Conservation (phyloP, 208 protist species). For the Acanthamoeba culbertsoni region DNA sequence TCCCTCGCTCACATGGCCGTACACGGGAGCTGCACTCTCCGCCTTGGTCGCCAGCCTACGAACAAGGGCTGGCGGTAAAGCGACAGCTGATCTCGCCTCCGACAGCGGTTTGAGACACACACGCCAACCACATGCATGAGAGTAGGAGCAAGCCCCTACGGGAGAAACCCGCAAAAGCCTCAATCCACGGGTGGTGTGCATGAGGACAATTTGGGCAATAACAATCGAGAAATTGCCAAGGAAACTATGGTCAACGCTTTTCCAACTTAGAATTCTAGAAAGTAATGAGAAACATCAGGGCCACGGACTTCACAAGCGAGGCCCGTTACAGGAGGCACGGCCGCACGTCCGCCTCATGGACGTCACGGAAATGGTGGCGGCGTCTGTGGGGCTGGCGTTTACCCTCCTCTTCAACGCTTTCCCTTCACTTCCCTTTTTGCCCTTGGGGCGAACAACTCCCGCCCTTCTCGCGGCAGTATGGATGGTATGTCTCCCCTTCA, state of each 20-base stretch:
- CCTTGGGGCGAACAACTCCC: neutral
- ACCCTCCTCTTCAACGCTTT: slow-evolving; percentile 16
- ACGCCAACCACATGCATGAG: too few relatives aligned
- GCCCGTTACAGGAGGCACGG: too few relatives aligned
- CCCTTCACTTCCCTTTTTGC: neutral
- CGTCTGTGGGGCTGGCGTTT: neutral
- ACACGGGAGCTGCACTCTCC: neutral
- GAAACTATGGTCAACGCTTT: too few relatives aligned
- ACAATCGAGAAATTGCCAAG: too few relatives aligned
- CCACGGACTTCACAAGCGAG: too few relatives aligned
- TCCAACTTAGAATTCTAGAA: too few relatives aligned
- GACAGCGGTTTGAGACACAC: too few relatives aligned
- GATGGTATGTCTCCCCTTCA: neutral
- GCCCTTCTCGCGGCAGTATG: neutral
- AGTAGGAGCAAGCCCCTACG: too few relatives aligned
- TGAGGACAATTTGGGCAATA: too few relatives aligned
- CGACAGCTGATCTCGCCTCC: neutral
- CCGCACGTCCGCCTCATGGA: too few relatives aligned
- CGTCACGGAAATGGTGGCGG: neutral
- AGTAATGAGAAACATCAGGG: too few relatives aligned
- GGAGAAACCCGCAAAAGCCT: too few relatives aligned
- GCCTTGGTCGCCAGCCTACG: neutral
- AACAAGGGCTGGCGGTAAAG: neutral
- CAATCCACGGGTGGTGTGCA: neutral
- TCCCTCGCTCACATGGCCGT: neutral